Percentiles rank a stretch among this genome's conserved stretches.
Evolutionary conservation across 768 basidiomycete species (phyloP).

Genomic region (Phaffia australis): DNA sequence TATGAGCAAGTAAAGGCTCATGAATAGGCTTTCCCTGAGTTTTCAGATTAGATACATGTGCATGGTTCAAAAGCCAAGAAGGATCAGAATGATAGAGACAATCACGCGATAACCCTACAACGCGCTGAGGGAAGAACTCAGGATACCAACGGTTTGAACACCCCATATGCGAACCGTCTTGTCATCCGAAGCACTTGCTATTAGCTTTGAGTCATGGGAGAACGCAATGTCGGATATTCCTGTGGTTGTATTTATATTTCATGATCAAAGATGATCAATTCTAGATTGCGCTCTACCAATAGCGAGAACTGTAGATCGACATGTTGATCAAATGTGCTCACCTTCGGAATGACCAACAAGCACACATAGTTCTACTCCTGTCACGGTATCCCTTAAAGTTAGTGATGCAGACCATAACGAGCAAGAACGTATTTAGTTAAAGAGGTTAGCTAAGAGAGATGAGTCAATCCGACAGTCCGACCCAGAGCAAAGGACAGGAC

Average conservation of each 20-base stretch:
- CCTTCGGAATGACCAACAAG: constrained; percentile 31
- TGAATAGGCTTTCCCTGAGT: constrained; percentile 42
- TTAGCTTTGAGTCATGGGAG: constrained; percentile 65
- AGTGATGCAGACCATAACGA: too few species aligned
- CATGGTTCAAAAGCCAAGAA: not conserved
- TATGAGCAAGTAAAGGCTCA: constrained; percentile 65
- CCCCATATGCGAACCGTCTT: constrained; percentile 79
- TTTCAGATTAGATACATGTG: constrained; percentile 22
- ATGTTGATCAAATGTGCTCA: constrained; percentile 24
- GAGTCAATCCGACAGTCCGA: not conserved
- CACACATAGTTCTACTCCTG: constrained; percentile 42
- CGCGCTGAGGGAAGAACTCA: constrained; percentile 1
- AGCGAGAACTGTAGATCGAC: constrained; percentile 30
- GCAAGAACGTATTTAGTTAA: too few species aligned
- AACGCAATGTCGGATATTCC: constrained; percentile 88
- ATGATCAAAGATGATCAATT: not conserved
- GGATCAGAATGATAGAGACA: not conserved
- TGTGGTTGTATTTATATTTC: too few species aligned
- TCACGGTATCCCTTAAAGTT: constrained; percentile 4
- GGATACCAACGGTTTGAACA: constrained; percentile 49
- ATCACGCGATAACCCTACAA: not conserved
- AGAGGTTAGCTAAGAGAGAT: too few species aligned
- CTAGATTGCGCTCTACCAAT: constrained; percentile 52
- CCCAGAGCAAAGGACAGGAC: not conserved
- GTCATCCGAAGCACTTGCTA: constrained; percentile 92